Evolutionary conservation across 768 basidiomycete genomes (phyloP), one percentile per base, ranked within the genome.

Genomic region (Boletus subparvulus): DNA sequence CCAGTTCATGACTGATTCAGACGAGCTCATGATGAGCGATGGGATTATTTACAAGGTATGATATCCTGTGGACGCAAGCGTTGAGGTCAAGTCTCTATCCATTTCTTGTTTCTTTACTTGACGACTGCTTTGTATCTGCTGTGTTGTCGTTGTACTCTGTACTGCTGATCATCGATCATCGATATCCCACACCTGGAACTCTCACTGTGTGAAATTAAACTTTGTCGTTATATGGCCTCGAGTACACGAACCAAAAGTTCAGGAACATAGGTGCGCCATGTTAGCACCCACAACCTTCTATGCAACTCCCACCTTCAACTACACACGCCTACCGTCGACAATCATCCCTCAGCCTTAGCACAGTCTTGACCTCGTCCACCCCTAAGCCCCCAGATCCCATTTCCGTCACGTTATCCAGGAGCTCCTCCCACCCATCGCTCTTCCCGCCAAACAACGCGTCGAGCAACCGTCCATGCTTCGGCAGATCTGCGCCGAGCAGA

Each of bases 1-100:
- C 55, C 78, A 83, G 60, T 72, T 77, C 36, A 97, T 98, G 95
- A 80, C 82, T 28, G 86, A 87, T 64, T 62, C 65, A 16, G 73
- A 74, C 52, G 89, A 95, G 72, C 77, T 98, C 59, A 92, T 97
- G 90, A 79, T 93, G 64, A 88, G 87, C 61, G 92, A 90, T 33
- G 90, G 87, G 33, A 85, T 92, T 54, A 82, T 95, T 51, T 95
- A 95, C 77, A 92, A 86, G 72, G 83, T 93, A 54, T 92, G 76
- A 73, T 53, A 54, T 45, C 43, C 47, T 44, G 49, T 41, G 47
- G 55, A 35, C 13, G 50, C 50, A 17, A 10, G 41, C n/a, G 36
- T 44, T 24, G 35, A 49, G 36, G 9, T 28, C 37, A 30, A 33
- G 12, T 47, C 36, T 3, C 21, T 26, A 9, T 26, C 14, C 26